These are phyloP conservation scores for Aureobasidium leucospermi DNA, from an alignment of 2,329 filamentous ascomycete genomes.

Conservation along the genomic window DNA sequence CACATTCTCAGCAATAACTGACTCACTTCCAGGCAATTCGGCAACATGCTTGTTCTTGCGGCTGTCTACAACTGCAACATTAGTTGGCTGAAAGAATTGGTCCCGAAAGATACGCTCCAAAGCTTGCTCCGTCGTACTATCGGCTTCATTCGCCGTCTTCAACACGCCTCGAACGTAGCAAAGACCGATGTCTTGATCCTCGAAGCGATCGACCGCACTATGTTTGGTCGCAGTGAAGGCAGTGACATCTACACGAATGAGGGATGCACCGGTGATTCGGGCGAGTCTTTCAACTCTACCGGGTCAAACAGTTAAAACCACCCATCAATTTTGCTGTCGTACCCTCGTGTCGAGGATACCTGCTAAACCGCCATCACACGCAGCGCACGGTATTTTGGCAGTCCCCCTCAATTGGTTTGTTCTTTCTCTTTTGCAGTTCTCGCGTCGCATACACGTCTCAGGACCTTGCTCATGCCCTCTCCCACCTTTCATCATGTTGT, in stretches of 20 bases:
- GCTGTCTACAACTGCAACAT: conserved; percentile 64
- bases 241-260: conserved; percentile 1
- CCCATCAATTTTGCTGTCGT: background rate
- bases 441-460: background rate
- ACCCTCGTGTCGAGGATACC: too few species aligned
- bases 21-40: conserved; percentile 67
- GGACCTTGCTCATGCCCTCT: background rate
- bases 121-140: conserved; percentile 67
- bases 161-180: background rate
- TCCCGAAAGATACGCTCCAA: conserved; percentile 51
- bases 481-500: too few species aligned
- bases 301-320: background rate
- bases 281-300: background rate
- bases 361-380: too few species aligned
- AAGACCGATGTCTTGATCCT: conserved; percentile 2
- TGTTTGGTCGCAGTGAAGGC: background rate
- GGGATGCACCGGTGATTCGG: background rate
- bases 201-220: background rate
- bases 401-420: background rate
- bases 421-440: background rate
- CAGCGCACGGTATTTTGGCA: background rate
- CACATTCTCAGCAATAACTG: background rate
- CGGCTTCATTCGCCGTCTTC: conserved; percentile 49
- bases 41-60: conserved; percentile 84
- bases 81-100: conserved; percentile 46